phyloP scores from a whole-genome alignment of 306 rosid genomes.

The Quercus rubra region DNA sequence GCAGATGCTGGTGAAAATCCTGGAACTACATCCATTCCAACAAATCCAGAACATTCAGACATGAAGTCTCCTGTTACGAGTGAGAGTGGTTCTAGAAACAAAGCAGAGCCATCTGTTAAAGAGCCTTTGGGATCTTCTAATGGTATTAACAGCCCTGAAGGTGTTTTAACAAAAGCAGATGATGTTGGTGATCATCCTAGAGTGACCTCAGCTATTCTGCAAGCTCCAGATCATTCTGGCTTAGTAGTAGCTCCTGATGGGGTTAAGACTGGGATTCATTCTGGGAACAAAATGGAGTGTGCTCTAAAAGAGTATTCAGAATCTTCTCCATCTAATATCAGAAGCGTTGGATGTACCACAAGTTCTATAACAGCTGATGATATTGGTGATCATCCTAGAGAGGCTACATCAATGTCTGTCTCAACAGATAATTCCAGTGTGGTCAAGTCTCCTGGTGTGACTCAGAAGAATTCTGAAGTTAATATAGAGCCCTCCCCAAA shows the following conservation, averaged over 20 bases:
- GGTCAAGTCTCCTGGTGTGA: neutral
- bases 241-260: neutral
- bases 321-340: neutral
- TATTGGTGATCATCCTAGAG: neutral
- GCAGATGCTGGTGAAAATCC: constrained; percentile 19
- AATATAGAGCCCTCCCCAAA: neutral
- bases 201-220: neutral
- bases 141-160: constrained; percentile 2
- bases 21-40: constrained; percentile 1
- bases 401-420: neutral
- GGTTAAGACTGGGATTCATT: neutral
- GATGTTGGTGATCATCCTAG: constrained; percentile 8
- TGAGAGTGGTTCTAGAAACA: neutral
- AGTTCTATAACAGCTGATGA: neutral
- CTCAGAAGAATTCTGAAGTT: neutral
- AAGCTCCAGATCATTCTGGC: constrained; percentile 3
- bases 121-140: constrained; percentile 9
- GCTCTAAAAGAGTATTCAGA: constrained; percentile 9
- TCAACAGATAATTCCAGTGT: neutral
- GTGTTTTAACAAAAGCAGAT: constrained; percentile 1
- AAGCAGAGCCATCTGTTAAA: constrained; percentile 2
- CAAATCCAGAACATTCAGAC: neutral
- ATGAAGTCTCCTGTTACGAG: neutral
- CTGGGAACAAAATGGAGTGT: constrained; percentile 1
- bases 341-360: neutral